Evolutionary conservation across 1,139 yeast genomes (phyloP), one percentile per base, ranked within the genome.

Genomic region (Magnusiomyces magnusii): DNA sequence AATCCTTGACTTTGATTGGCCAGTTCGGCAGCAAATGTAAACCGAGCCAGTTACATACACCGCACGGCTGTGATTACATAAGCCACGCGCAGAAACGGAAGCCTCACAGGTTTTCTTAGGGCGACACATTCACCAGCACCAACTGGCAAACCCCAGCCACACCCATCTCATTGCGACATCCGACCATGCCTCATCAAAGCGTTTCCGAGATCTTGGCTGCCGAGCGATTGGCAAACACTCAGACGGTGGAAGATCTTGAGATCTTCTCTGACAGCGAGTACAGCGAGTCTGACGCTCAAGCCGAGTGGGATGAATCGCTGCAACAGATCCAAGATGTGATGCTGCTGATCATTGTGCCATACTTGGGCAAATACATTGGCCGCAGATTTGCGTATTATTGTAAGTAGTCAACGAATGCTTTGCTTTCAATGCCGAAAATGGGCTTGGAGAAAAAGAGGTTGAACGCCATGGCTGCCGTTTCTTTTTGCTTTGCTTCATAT

Each of bases 261-360:
- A 44, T 44, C 25, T 44, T 5, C 49, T 10, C 27, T n/a, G 39
- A 50, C 15, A 39, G 44, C 17, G 19, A 3, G 3, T 28, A 27
- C 23, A 42, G 36, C 17, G 52, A 54, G 10, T 60, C 62, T 15
- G 79, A 76, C 57, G 88, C 90, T 0, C 91, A 87, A 68, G 79
- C 81, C 63, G 91, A 87, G 66, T 87, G 95, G 95, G 93, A 87
- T 58, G 92, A 86, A 67, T 85, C 88, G 55, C 67, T 87, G 61
- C 74, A 76, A 52, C 93, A 87, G 68, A 69, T 88, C 55, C 80
- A 80, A 51, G 79, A 78, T 15, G 75, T 88, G 51, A 71, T 85
- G 24, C 79, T 80, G 57, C 74, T 82, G 61, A 82, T 87, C 19
- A 67, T 87, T 53, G 75, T 87, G 57, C 96, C 96, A 0, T 71